Base-by-base conservation (phyloP, 2,329 filamentous ascomycete species). In the Boeremia lycopersici region DNA sequence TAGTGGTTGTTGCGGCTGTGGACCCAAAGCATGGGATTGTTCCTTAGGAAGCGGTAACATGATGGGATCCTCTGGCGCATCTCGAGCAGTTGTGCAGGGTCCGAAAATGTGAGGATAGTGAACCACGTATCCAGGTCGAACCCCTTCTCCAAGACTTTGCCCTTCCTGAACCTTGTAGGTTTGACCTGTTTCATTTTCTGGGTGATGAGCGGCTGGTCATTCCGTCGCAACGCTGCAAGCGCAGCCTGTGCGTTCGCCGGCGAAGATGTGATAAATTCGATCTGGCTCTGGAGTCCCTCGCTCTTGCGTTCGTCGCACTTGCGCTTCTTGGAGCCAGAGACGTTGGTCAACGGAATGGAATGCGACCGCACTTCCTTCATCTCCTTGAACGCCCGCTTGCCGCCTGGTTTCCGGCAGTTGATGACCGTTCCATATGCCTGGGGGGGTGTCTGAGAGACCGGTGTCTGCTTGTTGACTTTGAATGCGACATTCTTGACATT, bases 1-100 rank as follows among this genome's bases (percentile, higher is more conserved):
- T 72, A 75, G 42, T 69, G 69, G 60, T 73, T 69, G 29, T 56
- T 62, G 40, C 73, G 60, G 60, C 71, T 71, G 42, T 74, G 67
- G 58, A 73, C 72, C 74, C 74, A 76, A 29, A 75, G 68, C 63
- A 63, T 71, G 11, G 72, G 71, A 40, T 73, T 71, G 50, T 73
- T 63, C 42, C 68, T 61, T 44, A 74, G 38, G 36, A 72, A 72
- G 13, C 69, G 68, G 40, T 70, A 74, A 46, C 70, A 73, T 10
- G 65, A 71, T n/a, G 68, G 63, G 40, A 74, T 71, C 49, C 69
- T 71, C 45, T 54, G 57, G 49, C 71, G 69, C 71, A 74, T 71
- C 41, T 71, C 69, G 36, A 74, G 61, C 4, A 74, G 39, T 50
- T 72, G 70, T 25, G 69, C 69, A 11, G 72, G 72, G 44, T 72